Percentiles rank a stretch among this genome's conserved stretches.
These are phyloP conservation scores for Sporothrix dimorphospora DNA, from an alignment of 2,329 filamentous ascomycete genomes.

Conservation along the genomic window DNA sequence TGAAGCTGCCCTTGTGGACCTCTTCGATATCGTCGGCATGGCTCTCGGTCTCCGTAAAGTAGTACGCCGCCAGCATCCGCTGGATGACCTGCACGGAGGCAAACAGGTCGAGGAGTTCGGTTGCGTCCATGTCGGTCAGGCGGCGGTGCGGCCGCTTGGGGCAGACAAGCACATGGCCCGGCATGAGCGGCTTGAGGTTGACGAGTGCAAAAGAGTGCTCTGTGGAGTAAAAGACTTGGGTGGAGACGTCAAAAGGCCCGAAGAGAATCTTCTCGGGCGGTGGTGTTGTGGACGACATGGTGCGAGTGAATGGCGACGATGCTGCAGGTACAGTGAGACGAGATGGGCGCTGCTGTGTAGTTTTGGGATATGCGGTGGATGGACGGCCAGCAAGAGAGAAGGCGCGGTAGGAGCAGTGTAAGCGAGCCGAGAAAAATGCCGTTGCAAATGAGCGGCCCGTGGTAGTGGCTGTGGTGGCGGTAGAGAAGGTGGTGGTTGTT, in stretches of 20 bases:
- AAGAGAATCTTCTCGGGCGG: conserved; percentile 58
- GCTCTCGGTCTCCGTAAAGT: conserved; percentile 46
- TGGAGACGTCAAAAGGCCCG: conserved; percentile 74
- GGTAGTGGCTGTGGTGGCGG: neutral
- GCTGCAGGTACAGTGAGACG: neutral
- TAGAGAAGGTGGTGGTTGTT: neutral
- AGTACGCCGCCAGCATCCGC: conserved; percentile 67
- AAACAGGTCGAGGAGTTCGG: conserved; percentile 82
- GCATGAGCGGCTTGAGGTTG: conserved; percentile 92
- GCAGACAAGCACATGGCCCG: conserved; percentile 90
- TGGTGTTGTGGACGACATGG: neutral
- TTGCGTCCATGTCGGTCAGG: conserved; percentile 70
- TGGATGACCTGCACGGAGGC: conserved; percentile 81
- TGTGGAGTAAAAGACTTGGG: conserved; percentile 88
- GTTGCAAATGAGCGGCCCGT: neutral
- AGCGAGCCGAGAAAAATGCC: neutral
- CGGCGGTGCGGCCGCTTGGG: conserved; percentile 70
- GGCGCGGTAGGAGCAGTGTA: neutral
- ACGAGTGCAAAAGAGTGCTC: conserved; percentile 83
- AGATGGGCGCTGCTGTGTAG: neutral
- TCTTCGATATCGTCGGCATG: neutral
- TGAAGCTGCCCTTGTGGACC: conserved; percentile 66
- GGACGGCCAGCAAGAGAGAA: neutral
- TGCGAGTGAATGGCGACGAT: neutral
- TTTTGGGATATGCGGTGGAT: neutral